A percentile compares a stretch with the other conserved stretches of the same genome.
Conservation (phyloP, 305 asterid species). For the Ajuga reptans region DNA sequence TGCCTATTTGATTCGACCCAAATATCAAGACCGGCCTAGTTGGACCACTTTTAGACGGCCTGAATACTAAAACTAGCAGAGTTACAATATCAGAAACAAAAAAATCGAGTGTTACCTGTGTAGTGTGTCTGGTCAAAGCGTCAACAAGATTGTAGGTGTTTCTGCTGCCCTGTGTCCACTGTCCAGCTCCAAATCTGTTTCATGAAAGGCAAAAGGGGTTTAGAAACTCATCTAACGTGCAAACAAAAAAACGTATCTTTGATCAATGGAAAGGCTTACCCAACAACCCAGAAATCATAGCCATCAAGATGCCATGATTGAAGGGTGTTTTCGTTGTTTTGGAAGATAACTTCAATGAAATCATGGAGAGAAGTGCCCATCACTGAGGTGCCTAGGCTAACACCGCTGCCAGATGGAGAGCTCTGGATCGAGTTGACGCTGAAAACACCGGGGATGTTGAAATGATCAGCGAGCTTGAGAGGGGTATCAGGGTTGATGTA, state of each 20-base stretch:
- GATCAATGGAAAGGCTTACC: slow-evolving; percentile 35
- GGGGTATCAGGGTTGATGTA: slow-evolving; percentile 69
- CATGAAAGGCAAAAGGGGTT: slow-evolving; percentile 1
- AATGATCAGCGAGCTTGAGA: slow-evolving; percentile 78
- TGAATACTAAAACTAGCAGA: neutral
- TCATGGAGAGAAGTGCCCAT: slow-evolving; percentile 66
- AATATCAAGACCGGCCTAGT: too few species aligned
- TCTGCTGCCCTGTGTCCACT: slow-evolving; percentile 60
- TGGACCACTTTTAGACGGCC: too few species aligned
- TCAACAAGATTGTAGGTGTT: slow-evolving; percentile 61
- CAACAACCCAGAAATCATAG: slow-evolving; percentile 91
- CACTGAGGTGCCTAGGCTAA: slow-evolving; percentile 47
- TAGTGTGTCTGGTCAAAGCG: slow-evolving; percentile 81
- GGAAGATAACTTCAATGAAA: slow-evolving; percentile 65
- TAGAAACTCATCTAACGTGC: neutral
- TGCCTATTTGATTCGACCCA: too few species aligned
- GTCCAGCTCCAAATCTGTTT: slow-evolving; percentile 60
- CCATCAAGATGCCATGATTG: slow-evolving; percentile 96
- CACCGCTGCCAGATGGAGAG: slow-evolving; percentile 44
- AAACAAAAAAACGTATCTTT: neutral
- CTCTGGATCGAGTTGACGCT: slow-evolving; percentile 46
- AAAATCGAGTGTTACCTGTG: slow-evolving; percentile 46
- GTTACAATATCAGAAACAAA: neutral
- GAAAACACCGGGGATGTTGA: slow-evolving; percentile 79
- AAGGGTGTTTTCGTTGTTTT: slow-evolving; percentile 52